phyloP scores from a whole-genome alignment of 1,284 basidiomycete genomes.

The Xerocomus cyaneibrunnescens region DNA sequence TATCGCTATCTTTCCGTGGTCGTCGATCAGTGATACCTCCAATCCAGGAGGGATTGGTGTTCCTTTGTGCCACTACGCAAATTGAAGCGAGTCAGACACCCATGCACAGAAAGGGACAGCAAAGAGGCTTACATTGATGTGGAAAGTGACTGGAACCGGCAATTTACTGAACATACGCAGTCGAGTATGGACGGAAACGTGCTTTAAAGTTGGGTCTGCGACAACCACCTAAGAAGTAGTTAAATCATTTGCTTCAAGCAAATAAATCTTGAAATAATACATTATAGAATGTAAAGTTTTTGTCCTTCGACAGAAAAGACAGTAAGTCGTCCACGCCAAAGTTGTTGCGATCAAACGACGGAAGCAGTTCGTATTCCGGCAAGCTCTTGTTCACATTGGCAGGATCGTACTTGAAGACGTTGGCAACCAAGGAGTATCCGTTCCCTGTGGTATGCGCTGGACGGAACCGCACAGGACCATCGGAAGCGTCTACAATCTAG shows the following conservation, averaged over 20 bases:
- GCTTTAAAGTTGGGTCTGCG: constrained; percentile 15
- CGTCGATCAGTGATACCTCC: constrained; percentile 8
- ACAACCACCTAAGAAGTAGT: constrained; percentile 5
- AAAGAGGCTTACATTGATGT: not conserved
- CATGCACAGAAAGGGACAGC: not conserved
- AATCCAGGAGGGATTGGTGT: not conserved
- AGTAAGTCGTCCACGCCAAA: not conserved
- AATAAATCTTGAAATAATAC: not conserved
- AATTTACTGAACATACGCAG: constrained; percentile 5
- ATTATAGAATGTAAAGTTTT: constrained; percentile 8
- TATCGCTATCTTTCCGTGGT: constrained; percentile 3
- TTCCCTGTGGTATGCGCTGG: constrained; percentile 2
- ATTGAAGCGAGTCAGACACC: not conserved
- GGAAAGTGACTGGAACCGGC: not conserved
- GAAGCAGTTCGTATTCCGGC: not conserved
- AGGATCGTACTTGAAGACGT: not conserved
- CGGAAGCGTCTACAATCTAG: constrained; percentile 2
- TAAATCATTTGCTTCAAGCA: not conserved
- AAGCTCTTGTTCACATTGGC: not conserved
- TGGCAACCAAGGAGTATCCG: constrained; percentile 10
- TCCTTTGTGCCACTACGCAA: constrained; percentile 5
- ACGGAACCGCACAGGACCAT: constrained; percentile 5
- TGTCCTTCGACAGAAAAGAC: constrained; percentile 2
- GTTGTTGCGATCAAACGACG: not conserved
- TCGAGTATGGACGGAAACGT: constrained; percentile 3